A percentile compares a stretch with the other conserved stretches of the same genome.
These are phyloP conservation scores for Trypanosoma rangeli DNA, from an alignment of 208 protist genomes.

Conservation along the genomic window DNA sequence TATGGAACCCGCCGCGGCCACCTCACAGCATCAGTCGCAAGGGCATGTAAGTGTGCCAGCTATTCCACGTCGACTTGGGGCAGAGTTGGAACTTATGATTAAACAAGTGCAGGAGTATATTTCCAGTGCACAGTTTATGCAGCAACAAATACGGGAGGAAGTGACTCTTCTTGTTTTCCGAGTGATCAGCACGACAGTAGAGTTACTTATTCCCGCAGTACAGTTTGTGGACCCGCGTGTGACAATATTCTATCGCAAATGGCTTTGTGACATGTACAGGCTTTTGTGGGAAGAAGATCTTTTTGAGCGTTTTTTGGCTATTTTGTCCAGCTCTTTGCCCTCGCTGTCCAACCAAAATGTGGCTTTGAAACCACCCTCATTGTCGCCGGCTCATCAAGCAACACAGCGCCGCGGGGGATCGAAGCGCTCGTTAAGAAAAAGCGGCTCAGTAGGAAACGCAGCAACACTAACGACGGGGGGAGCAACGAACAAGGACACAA, in stretches of 20 bases:
- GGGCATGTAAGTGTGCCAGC: not conserved
- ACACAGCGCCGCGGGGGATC: not conserved
- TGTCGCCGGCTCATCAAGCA: not conserved
- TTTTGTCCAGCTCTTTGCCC: slow-evolving; percentile 27
- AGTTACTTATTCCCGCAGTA: slow-evolving; percentile 80
- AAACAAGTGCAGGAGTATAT: slow-evolving; percentile 28
- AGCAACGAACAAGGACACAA: not conserved
- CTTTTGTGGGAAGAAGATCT: slow-evolving; percentile 64
- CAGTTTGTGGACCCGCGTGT: slow-evolving; percentile 50
- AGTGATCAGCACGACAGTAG: slow-evolving; percentile 65
- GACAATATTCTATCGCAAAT: slow-evolving; percentile 80
- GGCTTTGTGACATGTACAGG: slow-evolving; percentile 80
- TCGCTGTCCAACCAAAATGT: slow-evolving; percentile 30
- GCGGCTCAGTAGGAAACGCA: not conserved
- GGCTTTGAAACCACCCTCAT: not conserved
- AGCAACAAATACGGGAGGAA: slow-evolving; percentile 69
- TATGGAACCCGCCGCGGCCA: not conserved
- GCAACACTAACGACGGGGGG: not conserved
- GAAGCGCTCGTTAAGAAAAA: not conserved
- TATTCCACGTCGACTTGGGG: slow-evolving; percentile 29
- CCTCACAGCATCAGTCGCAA: not conserved
- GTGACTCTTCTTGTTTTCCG: slow-evolving; percentile 75
- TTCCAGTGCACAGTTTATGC: slow-evolving; percentile 24
- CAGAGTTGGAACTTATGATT: slow-evolving; percentile 34
- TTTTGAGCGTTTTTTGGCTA: slow-evolving; percentile 50